Base-by-base conservation (phyloP, 305 asterid genomes). In the Solanum hybrid region DNA sequence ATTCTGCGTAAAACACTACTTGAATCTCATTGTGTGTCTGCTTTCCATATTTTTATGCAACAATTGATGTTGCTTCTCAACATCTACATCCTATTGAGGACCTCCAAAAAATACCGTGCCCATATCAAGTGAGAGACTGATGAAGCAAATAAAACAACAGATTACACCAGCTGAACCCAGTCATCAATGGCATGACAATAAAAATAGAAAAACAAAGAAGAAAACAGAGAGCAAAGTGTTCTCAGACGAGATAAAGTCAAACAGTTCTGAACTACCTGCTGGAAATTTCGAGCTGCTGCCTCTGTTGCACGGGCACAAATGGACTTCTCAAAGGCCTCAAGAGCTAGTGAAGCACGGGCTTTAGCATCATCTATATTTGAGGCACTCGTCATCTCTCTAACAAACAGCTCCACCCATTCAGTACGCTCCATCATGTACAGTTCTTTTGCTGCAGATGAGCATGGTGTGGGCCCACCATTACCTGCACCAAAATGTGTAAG, bases 321-420 rank as follows among this genome's bases (percentile, higher is more conserved):
- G 79, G 98, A 95, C 91, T 95, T 97, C 95, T 97, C 99, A 85
- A 96, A 92, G 88, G 93, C 96, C 94, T 97, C 98, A 1, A 97
- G 99, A 34, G 95, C 98, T 92, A 89, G 94, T 17, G 98, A 94
- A 89, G 97, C 94, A 77, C 99, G 99, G 89, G 93, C 94, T 94
- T 95, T 96, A 90, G 99, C 99, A 90, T 96, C 99, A 89, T 96
- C 96, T 76, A 96, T 90, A 90, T 93, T 92, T 66, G 97, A 90
- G 81, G 99, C 96, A 92, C 91, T 96, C 87, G 90, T 88, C 86
- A 96, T 97, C 93, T 96, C 98, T 88, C 96, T 93, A 87, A 96
- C 98, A 94, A 97, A 94, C 51, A 96, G 96, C 88, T 97, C 99
- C 88, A 96, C 99, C 99, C 99, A 96, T 91, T 95, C 96, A 17